Evolutionary conservation across 129 eudicot genomes (phyloP), one percentile per base, ranked within the genome.

Genomic region (Saussurea involucrata): DNA sequence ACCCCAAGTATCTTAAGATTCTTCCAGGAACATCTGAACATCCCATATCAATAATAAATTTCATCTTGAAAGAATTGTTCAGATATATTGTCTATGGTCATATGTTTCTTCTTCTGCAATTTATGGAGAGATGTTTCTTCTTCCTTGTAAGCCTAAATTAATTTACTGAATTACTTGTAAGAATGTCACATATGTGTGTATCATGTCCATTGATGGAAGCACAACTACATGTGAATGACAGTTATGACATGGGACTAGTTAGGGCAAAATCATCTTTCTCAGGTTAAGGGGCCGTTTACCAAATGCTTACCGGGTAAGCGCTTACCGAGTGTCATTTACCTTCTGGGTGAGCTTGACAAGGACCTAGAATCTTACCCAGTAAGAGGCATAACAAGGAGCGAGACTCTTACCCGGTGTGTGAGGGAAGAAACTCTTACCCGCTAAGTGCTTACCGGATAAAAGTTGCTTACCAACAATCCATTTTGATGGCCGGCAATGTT

Each of bases 161-260:
- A 66, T 71, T 46, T 49, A 44, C 37, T 20, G 36, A 72, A 42
- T 24, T 72, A 72, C 66, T 24, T 29, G 8, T 60, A 32, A 36
- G 69, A 61, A 32, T 25, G 71, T 33, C 22, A n/a, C 42, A 29
- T 31, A 28, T 29, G 65, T 42, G 58, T 61, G 69, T 34, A 25
- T 57, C 31, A 44, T 42, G 75, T 44, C 24, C 49, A 67, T 67
- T 25, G 18, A 72, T 72, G 76, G 42, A 17, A 72, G 55, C 44
- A 53, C 65, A 53, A n/a, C 46, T 24, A 27, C 15, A 25, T 49
- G 66, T 4, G 17, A 72, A 25, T 72, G 66, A 53, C 61, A 53
- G 5, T 53, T n/a, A 53, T 53, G 61, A 53, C 18, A 25, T 28
- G 71, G 24, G 46, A 33, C 71, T 63, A 63, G 24, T 37, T 13